Evolutionary conservation across 768 basidiomycete species (phyloP).

Genomic region (Termitomyces sp.): DNA sequence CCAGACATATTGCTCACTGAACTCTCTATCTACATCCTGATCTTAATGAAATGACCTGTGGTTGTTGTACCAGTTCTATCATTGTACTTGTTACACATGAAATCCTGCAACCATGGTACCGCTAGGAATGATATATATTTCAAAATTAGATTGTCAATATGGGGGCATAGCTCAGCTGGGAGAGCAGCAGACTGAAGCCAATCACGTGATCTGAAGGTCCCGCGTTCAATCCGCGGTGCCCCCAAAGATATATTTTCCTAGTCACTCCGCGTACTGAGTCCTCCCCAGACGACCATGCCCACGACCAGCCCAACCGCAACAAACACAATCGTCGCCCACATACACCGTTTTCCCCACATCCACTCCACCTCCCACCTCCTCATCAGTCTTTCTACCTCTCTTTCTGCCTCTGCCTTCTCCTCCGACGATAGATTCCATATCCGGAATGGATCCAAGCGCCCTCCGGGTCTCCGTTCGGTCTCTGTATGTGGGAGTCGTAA

Average conservation of each 20-base stretch:
- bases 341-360: slow-evolving; percentile 14
- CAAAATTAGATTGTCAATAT: too few species aligned
- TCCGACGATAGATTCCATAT: background rate
- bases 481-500: slow-evolving; percentile 8
- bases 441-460: slow-evolving; percentile 5
- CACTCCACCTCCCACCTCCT: slow-evolving; percentile 9
- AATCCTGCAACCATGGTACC: too few species aligned
- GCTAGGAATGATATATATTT: too few species aligned
- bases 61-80: too few species aligned
- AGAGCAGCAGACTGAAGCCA: slow-evolving; percentile 9
- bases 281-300: slow-evolving; percentile 12
- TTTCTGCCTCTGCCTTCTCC: slow-evolving; percentile 6
- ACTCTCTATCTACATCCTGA: too few species aligned
- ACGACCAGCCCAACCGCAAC: slow-evolving; percentile 7
- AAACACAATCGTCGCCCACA: slow-evolving; percentile 13
- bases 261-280: background rate
- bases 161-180: slow-evolving; percentile 11
- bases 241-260: background rate
- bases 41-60: too few species aligned
- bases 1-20: too few species aligned
- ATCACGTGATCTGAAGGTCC: slow-evolving; percentile 1
- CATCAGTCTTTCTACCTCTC: slow-evolving; percentile 5
- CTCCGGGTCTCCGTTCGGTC: background rate
- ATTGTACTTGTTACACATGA: too few species aligned
- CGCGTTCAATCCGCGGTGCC: slow-evolving; percentile 6